phyloP scores from a whole-genome alignment of 2,329 filamentous ascomycete genomes.

The Coleophoma crateriformis region DNA sequence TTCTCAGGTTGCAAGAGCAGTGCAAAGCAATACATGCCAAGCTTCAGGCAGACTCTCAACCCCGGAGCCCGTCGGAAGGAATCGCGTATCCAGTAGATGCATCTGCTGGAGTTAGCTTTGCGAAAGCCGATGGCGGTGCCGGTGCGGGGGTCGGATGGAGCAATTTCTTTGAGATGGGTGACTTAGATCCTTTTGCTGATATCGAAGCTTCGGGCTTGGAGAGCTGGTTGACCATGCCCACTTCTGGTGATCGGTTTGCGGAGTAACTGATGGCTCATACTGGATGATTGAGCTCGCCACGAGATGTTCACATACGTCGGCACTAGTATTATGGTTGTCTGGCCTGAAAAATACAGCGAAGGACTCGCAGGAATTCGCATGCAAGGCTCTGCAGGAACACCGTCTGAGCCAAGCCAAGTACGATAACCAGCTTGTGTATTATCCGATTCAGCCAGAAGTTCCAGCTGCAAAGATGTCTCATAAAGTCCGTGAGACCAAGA shows the following conservation, averaged over 20 bases:
- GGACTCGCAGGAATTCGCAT: too few relatives aligned
- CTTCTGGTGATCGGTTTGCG: not conserved
- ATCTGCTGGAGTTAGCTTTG: too few relatives aligned
- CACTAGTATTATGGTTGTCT: too few relatives aligned
- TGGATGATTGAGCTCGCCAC: not conserved
- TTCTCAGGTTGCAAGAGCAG: not conserved
- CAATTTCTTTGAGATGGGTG: slow-evolving; percentile 1
- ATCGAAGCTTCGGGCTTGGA: not conserved
- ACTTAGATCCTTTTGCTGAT: not conserved
- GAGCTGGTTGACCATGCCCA: slow-evolving; percentile 1
- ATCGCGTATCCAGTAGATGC: not conserved
- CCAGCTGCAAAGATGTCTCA: too few relatives aligned
- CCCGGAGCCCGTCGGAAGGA: not conserved
- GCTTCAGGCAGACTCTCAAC: not conserved
- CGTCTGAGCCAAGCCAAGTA: too few relatives aligned
- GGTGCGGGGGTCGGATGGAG: not conserved
- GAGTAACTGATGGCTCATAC: not conserved
- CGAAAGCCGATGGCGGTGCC: not conserved
- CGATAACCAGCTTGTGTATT: too few relatives aligned
- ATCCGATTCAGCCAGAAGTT: too few relatives aligned
- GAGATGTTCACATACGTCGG: too few relatives aligned
- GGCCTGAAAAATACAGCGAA: too few relatives aligned
- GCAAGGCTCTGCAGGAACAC: too few relatives aligned
- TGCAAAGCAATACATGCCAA: not conserved
- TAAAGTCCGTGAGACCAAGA: too few relatives aligned